A percentile compares a stretch with the other conserved stretches of the same genome.
These are phyloP conservation scores for Epichloe amarillans DNA, from an alignment of 2,329 filamentous ascomycete species.

Conservation along the genomic window DNA sequence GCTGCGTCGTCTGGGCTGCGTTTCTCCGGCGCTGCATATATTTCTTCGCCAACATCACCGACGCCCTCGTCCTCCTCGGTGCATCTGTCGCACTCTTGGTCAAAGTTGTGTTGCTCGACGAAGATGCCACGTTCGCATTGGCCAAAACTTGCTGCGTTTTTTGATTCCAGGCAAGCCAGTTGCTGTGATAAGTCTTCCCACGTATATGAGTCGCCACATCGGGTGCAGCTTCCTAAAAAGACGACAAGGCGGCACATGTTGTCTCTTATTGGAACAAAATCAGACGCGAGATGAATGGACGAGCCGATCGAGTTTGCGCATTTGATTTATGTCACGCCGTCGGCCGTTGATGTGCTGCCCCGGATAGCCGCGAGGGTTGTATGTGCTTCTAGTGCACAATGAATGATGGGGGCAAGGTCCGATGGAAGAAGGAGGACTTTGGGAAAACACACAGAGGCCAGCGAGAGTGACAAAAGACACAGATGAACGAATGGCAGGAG, in stretches of 20 bases:
- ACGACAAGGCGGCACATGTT: conserved; percentile 34
- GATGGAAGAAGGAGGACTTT: no score
- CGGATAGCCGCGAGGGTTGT: no score
- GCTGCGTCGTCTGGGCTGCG: conserved; percentile 11
- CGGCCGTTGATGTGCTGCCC: no score
- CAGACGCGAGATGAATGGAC: not conserved
- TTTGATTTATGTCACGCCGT: not conserved
- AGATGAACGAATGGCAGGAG: no score
- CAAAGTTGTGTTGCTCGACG: conserved; percentile 30
- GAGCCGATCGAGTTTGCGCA: not conserved
- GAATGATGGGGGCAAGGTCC: no score
- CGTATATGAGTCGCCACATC: conserved; percentile 25
- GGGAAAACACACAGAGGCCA: no score
- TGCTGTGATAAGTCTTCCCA: conserved; percentile 33
- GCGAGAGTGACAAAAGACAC: no score
- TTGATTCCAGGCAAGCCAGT: conserved; percentile 34
- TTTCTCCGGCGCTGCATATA: conserved; percentile 6
- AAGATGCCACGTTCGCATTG: conserved; percentile 27
- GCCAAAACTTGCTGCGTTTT: conserved; percentile 33
- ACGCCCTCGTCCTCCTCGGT: conserved; percentile 28
- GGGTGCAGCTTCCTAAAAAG: conserved; percentile 30
- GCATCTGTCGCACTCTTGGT: conserved; percentile 34
- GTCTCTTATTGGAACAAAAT: not conserved
- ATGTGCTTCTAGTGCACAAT: no score
- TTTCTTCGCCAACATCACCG: conserved; percentile 24